Evolutionary conservation across 148 eudicot genomes (phyloP), one percentile per base, ranked within the genome.

Genomic region (Polygonum aviculare): DNA sequence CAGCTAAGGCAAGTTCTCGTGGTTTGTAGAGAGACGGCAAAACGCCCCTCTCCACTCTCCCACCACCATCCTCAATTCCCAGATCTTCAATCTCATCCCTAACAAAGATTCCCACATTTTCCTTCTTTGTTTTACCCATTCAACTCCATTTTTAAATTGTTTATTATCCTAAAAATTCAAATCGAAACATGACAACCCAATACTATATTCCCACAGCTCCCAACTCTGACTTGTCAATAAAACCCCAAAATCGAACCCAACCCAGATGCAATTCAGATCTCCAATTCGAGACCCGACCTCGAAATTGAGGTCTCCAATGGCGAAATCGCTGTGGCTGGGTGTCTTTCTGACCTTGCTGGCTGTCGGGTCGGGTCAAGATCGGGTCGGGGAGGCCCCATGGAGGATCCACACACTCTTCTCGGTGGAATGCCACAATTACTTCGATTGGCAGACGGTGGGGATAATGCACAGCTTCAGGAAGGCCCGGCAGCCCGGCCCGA

Each of bases 381-480:
- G 82, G 78, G 73, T 77, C 39, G 86, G 85, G 76, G 79, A 84
- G 75, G 81, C 89, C 15, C 87, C 88, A 26, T 84, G 85, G 82
- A 88, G 99, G 88, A 83, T 95, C 77, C 99, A 95, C 82, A 95
- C 99, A 0, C 77, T 95, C 78, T 95, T 95, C 84, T 95, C 99
- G 2, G 92, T 91, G n/a, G 99, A 95, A 82, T 95, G 99, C 63
- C 88, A 90, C 54, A 85, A 93, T 74, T 95, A 95, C 83, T 95
- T 95, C 77, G 99, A 95, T 80, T 95, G 99, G 99, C 97, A 95
- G 60, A 95, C 99, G 0, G 97, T 95, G 51, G 99, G 99, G 33
- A 82, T 95, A 22, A 88, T 93, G 94, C 93, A 93, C 59, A 95
- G 99, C 78, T 89, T 31, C 77, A 81, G 82, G 75, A 95, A 93